Conservation (phyloP, 2,329 filamentous ascomycete species). For the Aspergillus ustus region DNA sequence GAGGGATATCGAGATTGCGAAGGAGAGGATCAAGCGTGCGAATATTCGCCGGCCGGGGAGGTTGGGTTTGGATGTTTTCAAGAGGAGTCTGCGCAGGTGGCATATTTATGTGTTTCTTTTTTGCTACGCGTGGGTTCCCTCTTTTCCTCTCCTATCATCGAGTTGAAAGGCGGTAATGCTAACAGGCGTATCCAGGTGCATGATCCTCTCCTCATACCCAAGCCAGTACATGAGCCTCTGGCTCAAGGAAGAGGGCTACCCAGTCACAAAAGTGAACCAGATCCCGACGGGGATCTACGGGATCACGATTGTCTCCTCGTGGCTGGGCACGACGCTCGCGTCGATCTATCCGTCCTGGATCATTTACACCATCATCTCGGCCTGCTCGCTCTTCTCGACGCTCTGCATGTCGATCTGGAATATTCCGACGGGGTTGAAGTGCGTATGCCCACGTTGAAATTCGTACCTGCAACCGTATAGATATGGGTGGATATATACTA, state of each 20-base stretch:
- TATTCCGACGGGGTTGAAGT: slow-evolving; percentile 56
- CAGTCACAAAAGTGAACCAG: slow-evolving; percentile 55
- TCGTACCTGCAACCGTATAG: not conserved
- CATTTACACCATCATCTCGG: slow-evolving; percentile 51
- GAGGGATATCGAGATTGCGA: slow-evolving; percentile 43
- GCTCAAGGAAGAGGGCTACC: slow-evolving; percentile 56
- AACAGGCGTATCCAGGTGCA: slow-evolving; percentile 36
- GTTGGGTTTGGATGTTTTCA: slow-evolving; percentile 50
- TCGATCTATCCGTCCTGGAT: slow-evolving; percentile 57
- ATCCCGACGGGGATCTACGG: slow-evolving; percentile 55
- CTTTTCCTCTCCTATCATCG: too few relatives aligned
- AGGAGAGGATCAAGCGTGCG: slow-evolving; percentile 32
- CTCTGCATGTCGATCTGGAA: slow-evolving; percentile 56
- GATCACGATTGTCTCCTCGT: slow-evolving; percentile 55
- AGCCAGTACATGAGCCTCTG: slow-evolving; percentile 56
- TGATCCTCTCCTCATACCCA: slow-evolving; percentile 54
- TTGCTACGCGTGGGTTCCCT: slow-evolving; percentile 52
- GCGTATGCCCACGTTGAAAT: slow-evolving; percentile 12
- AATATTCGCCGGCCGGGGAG: slow-evolving; percentile 46
- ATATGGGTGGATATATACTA: not conserved
- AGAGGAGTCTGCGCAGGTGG: slow-evolving; percentile 53
- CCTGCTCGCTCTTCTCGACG: slow-evolving; percentile 49
- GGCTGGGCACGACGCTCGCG: slow-evolving; percentile 56
- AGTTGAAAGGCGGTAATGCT: not conserved
- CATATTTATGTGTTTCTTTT: slow-evolving; percentile 57